Evolutionary conservation across 352 stramenopile species (phyloP).

Genomic region (Globisporangium sylvaticum): DNA sequence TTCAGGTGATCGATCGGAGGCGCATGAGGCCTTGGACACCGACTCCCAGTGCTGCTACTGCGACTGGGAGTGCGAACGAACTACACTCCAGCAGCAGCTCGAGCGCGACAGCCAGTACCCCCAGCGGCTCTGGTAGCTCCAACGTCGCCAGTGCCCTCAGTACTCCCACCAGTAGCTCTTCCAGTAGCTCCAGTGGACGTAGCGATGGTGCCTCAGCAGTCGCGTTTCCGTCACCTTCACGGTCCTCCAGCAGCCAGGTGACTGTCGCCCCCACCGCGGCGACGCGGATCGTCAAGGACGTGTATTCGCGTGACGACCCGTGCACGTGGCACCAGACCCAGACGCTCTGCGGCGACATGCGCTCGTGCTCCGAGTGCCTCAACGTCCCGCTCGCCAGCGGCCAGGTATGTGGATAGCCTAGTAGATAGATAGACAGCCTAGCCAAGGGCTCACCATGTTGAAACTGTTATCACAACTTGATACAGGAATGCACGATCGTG

Average conservation of each 20-base stretch:
- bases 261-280: neutral
- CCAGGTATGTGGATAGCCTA: neutral
- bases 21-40: neutral
- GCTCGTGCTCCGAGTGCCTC: conserved; percentile 37
- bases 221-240: conserved; percentile 10
- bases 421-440: too few relatives aligned
- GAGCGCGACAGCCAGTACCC: neutral
- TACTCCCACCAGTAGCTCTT: neutral
- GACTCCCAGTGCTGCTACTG: neutral
- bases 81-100: neutral
- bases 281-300: conserved; percentile 21
- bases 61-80: neutral
- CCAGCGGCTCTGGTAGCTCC: neutral
- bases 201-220: conserved; percentile 19
- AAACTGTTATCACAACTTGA: too few relatives aligned
- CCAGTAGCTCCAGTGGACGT: too few relatives aligned
- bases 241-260: neutral
- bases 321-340: conserved; percentile 52
- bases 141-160: neutral
- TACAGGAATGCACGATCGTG: conserved; percentile 46
- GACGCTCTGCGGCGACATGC: conserved; percentile 23
- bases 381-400: conserved; percentile 18
- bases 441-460: too few relatives aligned
- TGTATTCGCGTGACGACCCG: conserved; percentile 30
- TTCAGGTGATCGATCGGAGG: neutral